Conservation (phyloP, 2,329 filamentous ascomycete genomes). For the Venturiaceae sp. region DNA sequence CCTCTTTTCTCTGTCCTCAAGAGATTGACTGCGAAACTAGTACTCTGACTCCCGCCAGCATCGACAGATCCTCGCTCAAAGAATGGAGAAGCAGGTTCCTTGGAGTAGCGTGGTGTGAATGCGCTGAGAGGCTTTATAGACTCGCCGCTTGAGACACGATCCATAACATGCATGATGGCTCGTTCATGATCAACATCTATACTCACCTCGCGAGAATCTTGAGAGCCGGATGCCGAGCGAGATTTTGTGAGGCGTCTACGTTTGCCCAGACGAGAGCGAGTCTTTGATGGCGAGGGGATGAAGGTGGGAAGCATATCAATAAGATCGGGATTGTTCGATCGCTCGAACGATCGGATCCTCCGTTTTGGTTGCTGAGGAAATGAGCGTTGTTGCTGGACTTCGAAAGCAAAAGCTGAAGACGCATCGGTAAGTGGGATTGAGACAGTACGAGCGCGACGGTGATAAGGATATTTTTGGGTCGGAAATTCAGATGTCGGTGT, state of each 20-base stretch:
- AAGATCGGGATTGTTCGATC: not conserved
- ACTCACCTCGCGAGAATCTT: not conserved
- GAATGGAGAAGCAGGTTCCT: not conserved
- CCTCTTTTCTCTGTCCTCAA: not conserved
- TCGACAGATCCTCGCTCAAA: not conserved
- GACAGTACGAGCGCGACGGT: not conserved
- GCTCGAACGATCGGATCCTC: conserved; percentile 5
- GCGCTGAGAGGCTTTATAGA: conserved; percentile 1
- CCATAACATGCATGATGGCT: not conserved
- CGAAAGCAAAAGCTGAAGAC: not conserved
- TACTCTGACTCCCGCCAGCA: not conserved
- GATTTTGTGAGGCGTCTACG: conserved; percentile 1
- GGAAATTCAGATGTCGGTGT: conserved; percentile 8
- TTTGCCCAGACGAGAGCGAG: not conserved
- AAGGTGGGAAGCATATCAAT: not conserved
- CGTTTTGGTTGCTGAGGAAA: conserved; percentile 3
- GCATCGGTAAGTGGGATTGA: not conserved
- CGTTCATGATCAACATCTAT: not conserved
- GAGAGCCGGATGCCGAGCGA: not conserved
- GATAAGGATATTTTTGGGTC: conserved; percentile 1
- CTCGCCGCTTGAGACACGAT: not conserved
- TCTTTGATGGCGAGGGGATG: not conserved
- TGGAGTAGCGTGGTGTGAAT: conserved; percentile 4
- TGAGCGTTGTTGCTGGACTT: not conserved
- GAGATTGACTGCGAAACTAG: not conserved